These are phyloP conservation scores for Cadophora sp. DNA, from an alignment of 2,329 filamentous ascomycete species.

Conservation along the genomic window DNA sequence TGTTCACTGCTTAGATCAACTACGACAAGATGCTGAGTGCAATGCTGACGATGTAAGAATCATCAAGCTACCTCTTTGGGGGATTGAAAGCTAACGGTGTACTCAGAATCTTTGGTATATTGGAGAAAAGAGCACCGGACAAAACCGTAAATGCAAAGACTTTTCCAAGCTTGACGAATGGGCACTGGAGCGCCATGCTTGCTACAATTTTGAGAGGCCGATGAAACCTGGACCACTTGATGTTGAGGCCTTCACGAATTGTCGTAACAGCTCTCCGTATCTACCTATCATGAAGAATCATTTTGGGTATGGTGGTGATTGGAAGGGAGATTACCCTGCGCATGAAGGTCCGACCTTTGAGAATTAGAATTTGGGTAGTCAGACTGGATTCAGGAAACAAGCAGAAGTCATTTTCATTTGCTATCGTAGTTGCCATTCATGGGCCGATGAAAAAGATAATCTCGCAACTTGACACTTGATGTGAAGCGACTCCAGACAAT, in stretches of 20 bases:
- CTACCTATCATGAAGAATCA: not conserved
- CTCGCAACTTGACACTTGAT: not conserved
- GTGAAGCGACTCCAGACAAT: not conserved
- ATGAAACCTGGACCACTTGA: slow-evolving; percentile 3
- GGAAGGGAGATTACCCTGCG: not conserved
- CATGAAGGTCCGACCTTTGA: slow-evolving; percentile 1
- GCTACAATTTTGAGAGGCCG: slow-evolving; percentile 10
- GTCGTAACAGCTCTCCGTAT: not conserved
- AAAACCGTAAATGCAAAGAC: slow-evolving; percentile 18
- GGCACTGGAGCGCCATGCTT: slow-evolving; percentile 19
- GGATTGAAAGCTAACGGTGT: not conserved
- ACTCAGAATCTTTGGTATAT: slow-evolving; percentile 6
- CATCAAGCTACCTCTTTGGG: not conserved
- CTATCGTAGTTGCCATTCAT: not conserved
- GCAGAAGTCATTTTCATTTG: not conserved
- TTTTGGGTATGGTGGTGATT: not conserved
- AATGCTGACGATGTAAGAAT: not conserved
- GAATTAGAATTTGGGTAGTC: not conserved
- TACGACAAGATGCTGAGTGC: slow-evolving; percentile 10
- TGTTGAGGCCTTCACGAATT: slow-evolving; percentile 3
- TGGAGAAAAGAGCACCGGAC: slow-evolving; percentile 15
- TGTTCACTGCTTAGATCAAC: slow-evolving; percentile 15
- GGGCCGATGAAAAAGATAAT: not conserved
- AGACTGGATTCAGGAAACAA: too few relatives aligned
- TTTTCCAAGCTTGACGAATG: slow-evolving; percentile 24